Percentiles rank a stretch among this genome's conserved stretches.
Evolutionary conservation across 345 rosid genomes (phyloP).

Genomic region (Lepidium sativum): DNA sequence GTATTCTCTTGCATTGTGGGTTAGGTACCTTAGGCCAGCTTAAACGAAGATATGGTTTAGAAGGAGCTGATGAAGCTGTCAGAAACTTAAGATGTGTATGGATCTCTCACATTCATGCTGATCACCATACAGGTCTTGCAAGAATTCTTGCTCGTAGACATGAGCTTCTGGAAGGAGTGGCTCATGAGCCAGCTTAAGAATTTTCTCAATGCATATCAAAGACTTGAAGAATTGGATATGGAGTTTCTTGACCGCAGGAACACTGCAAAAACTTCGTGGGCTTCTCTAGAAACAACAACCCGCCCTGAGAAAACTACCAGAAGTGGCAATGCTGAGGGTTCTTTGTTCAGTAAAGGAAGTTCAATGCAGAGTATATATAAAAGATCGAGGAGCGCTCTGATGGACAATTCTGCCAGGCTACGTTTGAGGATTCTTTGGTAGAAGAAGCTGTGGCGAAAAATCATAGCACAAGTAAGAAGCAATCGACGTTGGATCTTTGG

Average conservation of each 20-base stretch:
- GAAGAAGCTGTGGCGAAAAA: slow-evolving; percentile 87
- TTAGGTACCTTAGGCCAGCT: slow-evolving; percentile 96
- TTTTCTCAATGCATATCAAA: slow-evolving; percentile 79
- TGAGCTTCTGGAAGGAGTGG: slow-evolving; percentile 48
- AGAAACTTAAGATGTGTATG: slow-evolving; percentile 69
- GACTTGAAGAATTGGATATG: slow-evolving; percentile 89
- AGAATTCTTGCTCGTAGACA: slow-evolving; percentile 81
- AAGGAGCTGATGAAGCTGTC: slow-evolving; percentile 73
- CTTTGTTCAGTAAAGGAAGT: slow-evolving; percentile 55
- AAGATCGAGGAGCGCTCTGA: slow-evolving; percentile 37
- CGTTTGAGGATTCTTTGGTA: slow-evolving; percentile 83
- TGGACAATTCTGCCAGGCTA: slow-evolving; percentile 63
- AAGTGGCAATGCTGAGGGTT: slow-evolving; percentile 16
- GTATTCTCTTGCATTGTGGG: slow-evolving; percentile 85
- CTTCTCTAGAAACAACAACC: slow-evolving; percentile 35
- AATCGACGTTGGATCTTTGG: slow-evolving; percentile 58
- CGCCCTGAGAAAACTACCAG: slow-evolving; percentile 20
- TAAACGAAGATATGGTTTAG: slow-evolving; percentile 81
- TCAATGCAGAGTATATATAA: slow-evolving; percentile 73
- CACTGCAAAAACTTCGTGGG: slow-evolving; percentile 63
- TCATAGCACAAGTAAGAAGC: slow-evolving; percentile 99
- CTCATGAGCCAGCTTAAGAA: slow-evolving; percentile 88
- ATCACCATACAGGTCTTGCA: slow-evolving; percentile 88
- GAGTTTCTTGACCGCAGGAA: slow-evolving; percentile 82
- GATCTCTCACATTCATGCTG: slow-evolving; percentile 99